A percentile compares a stretch with the other conserved stretches of the same genome.
phyloP scores from a whole-genome alignment of 306 rosid genomes.

The peach (Prunus persica) region DNA sequence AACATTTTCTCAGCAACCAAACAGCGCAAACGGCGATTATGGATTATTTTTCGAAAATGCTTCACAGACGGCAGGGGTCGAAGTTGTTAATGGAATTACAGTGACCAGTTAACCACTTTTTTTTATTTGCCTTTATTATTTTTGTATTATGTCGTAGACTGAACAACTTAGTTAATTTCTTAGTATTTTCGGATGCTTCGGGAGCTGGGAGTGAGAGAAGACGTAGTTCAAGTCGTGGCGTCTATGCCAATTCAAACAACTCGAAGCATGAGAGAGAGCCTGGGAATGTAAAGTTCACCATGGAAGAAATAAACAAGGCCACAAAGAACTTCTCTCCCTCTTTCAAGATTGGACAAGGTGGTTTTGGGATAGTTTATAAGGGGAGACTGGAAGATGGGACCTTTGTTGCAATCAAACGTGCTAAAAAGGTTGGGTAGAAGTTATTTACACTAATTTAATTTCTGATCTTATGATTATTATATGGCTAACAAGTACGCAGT shows the following conservation, averaged over 20 bases:
- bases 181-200: constrained; percentile 51
- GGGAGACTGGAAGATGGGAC: constrained; percentile 74
- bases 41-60: neutral
- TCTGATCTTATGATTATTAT: neutral
- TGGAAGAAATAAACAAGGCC: constrained; percentile 65
- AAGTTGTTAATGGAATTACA: neutral
- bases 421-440: constrained; percentile 68
- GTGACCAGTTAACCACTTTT: neutral
- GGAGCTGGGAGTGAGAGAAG: constrained; percentile 44
- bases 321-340: constrained; percentile 84
- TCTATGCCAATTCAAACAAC: constrained; percentile 25
- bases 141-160: neutral
- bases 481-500: constrained; percentile 5
- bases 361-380: constrained; percentile 86
- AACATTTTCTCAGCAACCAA: neutral
- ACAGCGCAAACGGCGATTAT: neutral
- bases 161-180: constrained; percentile 16
- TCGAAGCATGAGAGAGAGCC: constrained; percentile 49
- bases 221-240: constrained; percentile 41
- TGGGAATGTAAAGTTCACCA: constrained; percentile 51
- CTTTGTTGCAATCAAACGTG: constrained; percentile 80
- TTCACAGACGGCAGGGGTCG: neutral
- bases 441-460: neutral
- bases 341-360: constrained; percentile 90
- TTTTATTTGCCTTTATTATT: neutral